A percentile compares a stretch with the other conserved stretches of the same genome.
These are phyloP conservation scores for Fraxinus sp. DNA, from an alignment of 305 asterid species.

Conservation along the genomic window DNA sequence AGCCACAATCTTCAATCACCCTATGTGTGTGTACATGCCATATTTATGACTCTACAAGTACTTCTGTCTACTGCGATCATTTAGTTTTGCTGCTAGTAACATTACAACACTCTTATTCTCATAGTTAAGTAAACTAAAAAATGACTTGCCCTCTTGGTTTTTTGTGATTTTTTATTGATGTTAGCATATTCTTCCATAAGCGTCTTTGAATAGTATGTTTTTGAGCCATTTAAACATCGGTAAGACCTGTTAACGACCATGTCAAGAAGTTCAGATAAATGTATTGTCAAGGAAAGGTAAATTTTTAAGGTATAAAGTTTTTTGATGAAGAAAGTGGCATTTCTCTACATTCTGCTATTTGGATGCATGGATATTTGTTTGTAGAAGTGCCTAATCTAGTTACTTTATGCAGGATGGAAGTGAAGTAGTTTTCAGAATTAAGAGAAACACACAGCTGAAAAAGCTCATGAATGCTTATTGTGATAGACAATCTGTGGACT, in stretches of 20 bases:
- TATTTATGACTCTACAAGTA: not conserved
- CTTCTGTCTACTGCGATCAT: not conserved
- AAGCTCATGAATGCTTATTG: constrained; percentile 16
- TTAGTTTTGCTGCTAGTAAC: not conserved
- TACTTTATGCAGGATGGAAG: constrained; percentile 3
- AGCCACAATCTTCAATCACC: not conserved
- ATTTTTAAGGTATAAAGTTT: not conserved
- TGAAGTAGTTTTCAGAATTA: constrained; percentile 6
- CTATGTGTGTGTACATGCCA: not conserved
- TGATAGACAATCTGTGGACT: constrained; percentile 11
- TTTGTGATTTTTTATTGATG: not conserved
- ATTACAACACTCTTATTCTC: not conserved
- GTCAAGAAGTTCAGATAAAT: not conserved
- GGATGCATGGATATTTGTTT: not conserved
- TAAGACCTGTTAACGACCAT: not conserved
- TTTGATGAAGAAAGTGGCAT: not conserved
- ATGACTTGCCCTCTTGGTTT: not conserved
- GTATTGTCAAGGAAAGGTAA: not conserved
- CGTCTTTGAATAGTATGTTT: not conserved
- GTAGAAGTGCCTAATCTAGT: not conserved
- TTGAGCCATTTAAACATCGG: not conserved
- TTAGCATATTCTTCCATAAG: not conserved
- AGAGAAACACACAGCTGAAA: constrained; percentile 11
- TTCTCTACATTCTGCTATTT: not conserved
- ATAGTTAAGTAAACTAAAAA: not conserved